phyloP scores from a whole-genome alignment of 306 rosid species.

The Parietaria judaica region DNA sequence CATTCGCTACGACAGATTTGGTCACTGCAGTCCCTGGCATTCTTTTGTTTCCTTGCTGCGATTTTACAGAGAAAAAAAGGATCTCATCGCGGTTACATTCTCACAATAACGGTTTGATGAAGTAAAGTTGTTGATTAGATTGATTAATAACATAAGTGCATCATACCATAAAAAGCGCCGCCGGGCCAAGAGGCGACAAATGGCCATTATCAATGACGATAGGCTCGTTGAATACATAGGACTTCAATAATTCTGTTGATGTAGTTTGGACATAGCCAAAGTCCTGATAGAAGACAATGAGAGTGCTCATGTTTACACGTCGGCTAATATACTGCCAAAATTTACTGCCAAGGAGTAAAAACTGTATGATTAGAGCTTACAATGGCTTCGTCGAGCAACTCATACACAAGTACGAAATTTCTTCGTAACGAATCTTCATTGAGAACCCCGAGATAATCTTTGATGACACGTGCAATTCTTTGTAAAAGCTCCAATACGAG shows the following conservation, averaged over 20 bases:
- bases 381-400: conserved; percentile 85
- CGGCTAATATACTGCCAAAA: conserved; percentile 1
- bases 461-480: conserved; percentile 78
- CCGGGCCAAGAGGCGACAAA: conserved; percentile 62
- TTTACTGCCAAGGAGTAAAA: too few relatives aligned
- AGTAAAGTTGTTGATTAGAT: conserved; percentile 6
- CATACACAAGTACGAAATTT: conserved; percentile 80
- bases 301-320: conserved; percentile 16
- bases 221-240: conserved; percentile 72
- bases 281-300: conserved; percentile 45
- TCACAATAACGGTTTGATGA: conserved; percentile 6
- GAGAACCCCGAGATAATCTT: conserved; percentile 81
- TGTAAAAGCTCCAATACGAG: conserved; percentile 82
- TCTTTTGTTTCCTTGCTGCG: conserved; percentile 77
- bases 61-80: conserved; percentile 20
- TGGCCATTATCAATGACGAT: conserved; percentile 50
- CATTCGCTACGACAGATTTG: conserved; percentile 78
- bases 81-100: conserved; percentile 6
- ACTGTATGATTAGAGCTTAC: conserved; percentile 34
- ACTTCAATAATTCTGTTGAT: conserved; percentile 78
- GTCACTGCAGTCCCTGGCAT: conserved; percentile 90
- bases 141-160: conserved; percentile 8
- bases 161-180: conserved; percentile 53
- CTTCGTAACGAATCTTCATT: conserved; percentile 72
- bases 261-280: conserved; percentile 83